These are phyloP conservation scores for Tetraselmis chui DNA, from an alignment of 139 green algal species.

Conservation along the genomic window DNA sequence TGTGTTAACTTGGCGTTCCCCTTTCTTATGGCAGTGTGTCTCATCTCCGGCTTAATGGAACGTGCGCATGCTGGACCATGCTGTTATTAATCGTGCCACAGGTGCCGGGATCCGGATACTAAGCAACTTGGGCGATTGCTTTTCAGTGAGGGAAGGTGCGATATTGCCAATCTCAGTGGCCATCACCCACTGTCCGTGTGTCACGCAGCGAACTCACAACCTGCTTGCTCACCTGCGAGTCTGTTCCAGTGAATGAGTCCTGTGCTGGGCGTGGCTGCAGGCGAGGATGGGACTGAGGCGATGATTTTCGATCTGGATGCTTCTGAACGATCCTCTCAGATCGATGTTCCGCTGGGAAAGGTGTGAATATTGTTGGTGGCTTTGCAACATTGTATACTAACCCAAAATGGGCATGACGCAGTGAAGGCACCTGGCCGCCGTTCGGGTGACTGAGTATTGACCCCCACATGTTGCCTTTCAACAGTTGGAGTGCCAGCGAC, in stretches of 20 bases:
- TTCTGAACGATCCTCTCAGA: neutral
- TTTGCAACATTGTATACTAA: neutral
- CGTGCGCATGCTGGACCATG: too few species aligned
- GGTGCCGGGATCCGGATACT: neutral
- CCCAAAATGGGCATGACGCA: neutral
- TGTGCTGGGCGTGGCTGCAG: neutral
- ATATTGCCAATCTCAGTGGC: neutral
- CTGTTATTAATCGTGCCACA: too few species aligned
- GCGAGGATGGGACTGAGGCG: neutral
- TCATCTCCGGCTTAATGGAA: neutral
- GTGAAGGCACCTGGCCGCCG: too few species aligned
- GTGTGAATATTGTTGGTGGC: neutral
- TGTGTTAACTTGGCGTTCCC: neutral
- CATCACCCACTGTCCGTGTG: neutral
- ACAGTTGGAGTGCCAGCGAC: conserved; percentile 9
- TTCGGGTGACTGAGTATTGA: neutral
- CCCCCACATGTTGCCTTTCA: neutral
- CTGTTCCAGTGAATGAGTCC: too few species aligned
- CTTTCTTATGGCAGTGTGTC: neutral
- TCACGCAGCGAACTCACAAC: neutral
- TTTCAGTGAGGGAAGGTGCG: neutral
- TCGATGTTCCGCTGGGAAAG: neutral
- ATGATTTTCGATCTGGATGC: neutral
- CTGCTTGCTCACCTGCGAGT: neutral
- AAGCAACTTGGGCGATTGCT: neutral